Base-by-base conservation (phyloP, 768 basidiomycete genomes). In the Leccinellum rugosiceps region DNA sequence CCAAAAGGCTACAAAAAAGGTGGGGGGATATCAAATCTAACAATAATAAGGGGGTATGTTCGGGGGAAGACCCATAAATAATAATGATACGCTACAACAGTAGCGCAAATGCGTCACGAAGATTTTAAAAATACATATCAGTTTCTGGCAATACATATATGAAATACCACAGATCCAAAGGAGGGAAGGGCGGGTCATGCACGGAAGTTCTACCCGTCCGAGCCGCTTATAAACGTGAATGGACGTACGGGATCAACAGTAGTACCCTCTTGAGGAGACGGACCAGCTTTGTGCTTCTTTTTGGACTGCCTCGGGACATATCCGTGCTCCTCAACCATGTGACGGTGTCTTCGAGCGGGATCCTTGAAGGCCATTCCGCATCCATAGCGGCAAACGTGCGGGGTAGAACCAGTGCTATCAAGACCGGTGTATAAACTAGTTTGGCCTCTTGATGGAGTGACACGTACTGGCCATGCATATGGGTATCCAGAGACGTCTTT, bases 321-420 rank as follows among this genome's bases (percentile, higher is more conserved):
- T 21, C 76, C 76, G 61, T 87, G 85, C 19, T 66, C 72, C 11
- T 77, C 74, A 19, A 79, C 75, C 71, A 83, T 80, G 67, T 87
- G 86, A 35, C 83, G 75, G 61, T 85, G 84, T 45, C 84, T 74
- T 52, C 85, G 77, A 4, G 86, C 84, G 17, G 85, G 85, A 63
- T 88, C 86, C 53, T 81, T 84, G 75, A 86, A 88, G 14, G 71
- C 69, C 61, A 77, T 75, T 11, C 73, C 77, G 59, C 86, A 87
- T 14, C 68, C 69, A 56, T 72, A 83, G 21, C 74, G 78, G 65
- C 83, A 83, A 55, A 75, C 72, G 53, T 84, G 82, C 14, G 84
- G 84, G 19, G 76, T 77, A 15, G 77, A 76, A 7, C 83, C 81
- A 45, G 85, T 86, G 58, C 86, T 88, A 53, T 45, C n/a, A 50